Conservation (phyloP, 2,329 filamentous ascomycete species). For the Aspergillus felis region DNA sequence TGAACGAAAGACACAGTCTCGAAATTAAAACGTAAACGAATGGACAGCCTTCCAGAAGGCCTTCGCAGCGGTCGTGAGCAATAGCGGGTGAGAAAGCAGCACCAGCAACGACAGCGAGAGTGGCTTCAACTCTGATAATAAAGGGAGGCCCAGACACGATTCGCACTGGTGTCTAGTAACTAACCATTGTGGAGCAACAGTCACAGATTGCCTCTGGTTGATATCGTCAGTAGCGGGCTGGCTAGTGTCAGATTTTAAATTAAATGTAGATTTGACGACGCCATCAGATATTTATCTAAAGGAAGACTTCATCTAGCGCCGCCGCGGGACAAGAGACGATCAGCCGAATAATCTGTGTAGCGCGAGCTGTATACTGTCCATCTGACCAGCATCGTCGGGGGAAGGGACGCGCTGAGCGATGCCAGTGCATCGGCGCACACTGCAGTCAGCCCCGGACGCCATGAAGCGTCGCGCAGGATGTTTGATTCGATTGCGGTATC, state of each 20-base stretch:
- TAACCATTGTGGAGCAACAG: conserved; percentile 15
- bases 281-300: conserved; percentile 3
- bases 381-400: background rate
- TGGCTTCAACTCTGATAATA: conserved; percentile 5
- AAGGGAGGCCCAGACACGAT: conserved; percentile 5
- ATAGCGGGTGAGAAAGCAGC: conserved; percentile 10
- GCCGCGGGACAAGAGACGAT: background rate
- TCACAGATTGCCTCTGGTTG: conserved; percentile 11
- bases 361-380: background rate
- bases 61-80: conserved; percentile 5
- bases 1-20: conserved; percentile 11
- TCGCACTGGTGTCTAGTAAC: conserved; percentile 6
- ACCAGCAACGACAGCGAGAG: conserved; percentile 9
- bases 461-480: background rate
- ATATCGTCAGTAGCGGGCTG: conserved; percentile 10
- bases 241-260: conserved; percentile 13
- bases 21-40: conserved; percentile 24
- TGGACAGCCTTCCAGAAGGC: conserved; percentile 41
- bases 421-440: background rate
- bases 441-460: background rate
- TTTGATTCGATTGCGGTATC: background rate
- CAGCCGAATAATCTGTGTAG: background rate
- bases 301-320: conserved; percentile 8
- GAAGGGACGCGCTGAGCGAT: background rate
- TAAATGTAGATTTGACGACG: conserved; percentile 14